Conservation (phyloP, 345 rosid species). For the Sonneratia alba region DNA sequence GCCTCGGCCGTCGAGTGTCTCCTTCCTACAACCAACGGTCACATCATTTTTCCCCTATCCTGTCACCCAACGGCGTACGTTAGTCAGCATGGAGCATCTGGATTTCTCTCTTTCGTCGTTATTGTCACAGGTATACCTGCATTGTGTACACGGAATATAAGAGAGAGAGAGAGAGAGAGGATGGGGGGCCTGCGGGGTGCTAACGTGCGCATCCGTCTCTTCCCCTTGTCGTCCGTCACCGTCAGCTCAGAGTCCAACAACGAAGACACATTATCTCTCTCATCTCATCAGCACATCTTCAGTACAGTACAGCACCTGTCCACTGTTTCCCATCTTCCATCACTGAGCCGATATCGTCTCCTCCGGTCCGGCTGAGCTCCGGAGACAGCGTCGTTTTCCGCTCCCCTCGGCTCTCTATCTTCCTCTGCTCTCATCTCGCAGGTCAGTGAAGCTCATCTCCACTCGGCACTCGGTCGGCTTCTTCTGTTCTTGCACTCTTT, state of each 20-base stretch:
- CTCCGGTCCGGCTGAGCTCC: not conserved
- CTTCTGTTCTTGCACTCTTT: not conserved
- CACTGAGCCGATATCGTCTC: not conserved
- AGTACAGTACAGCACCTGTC: not conserved
- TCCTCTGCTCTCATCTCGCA: not conserved
- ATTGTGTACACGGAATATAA: no score
- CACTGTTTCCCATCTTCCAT: not conserved
- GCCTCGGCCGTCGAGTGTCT: not conserved
- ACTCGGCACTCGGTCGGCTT: not conserved
- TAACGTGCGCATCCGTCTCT: not conserved
- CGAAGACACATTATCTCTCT: not conserved
- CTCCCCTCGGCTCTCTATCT: not conserved
- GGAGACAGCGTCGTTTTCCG: not conserved
- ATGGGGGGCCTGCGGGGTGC: not conserved
- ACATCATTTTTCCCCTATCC: not conserved
- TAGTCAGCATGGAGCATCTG: not conserved
- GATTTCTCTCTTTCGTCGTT: not conserved
- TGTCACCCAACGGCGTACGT: not conserved
- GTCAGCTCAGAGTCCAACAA: not conserved
- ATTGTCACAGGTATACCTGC: no score
- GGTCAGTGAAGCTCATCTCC: slow-evolving; percentile 4
- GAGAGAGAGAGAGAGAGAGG: not conserved
- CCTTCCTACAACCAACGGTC: slow-evolving; percentile 5
- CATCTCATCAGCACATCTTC: not conserved
- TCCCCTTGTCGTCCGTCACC: not conserved